These are phyloP conservation scores for Hypoxylon crocopeplum DNA, from an alignment of 495 filamentous ascomycete genomes.

Conservation along the genomic window DNA sequence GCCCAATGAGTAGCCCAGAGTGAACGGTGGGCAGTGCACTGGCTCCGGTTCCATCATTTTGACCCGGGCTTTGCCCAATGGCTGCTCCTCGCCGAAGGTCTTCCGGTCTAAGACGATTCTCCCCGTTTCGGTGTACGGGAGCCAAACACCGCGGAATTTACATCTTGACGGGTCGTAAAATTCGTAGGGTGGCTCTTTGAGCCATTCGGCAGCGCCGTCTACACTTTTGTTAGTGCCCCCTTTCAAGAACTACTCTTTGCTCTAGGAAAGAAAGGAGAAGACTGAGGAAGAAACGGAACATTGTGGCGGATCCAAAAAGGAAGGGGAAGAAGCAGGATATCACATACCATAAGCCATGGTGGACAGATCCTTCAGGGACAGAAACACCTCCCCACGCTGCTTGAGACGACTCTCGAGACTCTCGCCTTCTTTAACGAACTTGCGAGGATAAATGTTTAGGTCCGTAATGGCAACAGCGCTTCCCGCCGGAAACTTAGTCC, in stretches of 20 bases:
- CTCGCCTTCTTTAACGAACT: slow-evolving; percentile 22
- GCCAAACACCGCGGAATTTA: slow-evolving; percentile 37
- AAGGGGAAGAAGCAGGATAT: not conserved
- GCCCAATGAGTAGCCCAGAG: slow-evolving; percentile 79
- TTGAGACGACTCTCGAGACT: slow-evolving; percentile 28
- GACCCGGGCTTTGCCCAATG: slow-evolving; percentile 48
- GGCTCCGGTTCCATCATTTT: slow-evolving; percentile 49
- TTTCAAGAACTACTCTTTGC: no score
- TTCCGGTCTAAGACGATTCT: slow-evolving; percentile 38
- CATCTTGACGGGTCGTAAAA: slow-evolving; percentile 28
- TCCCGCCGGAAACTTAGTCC: slow-evolving; percentile 27
- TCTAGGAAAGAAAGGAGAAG: not conserved
- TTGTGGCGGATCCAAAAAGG: no score
- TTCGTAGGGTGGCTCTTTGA: slow-evolving; percentile 33
- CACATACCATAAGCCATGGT: slow-evolving; percentile 37
- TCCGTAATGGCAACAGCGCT: slow-evolving; percentile 34
- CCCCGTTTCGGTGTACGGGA: slow-evolving; percentile 38
- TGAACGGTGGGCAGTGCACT: slow-evolving; percentile 59
- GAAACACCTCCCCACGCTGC: slow-evolving; percentile 29
- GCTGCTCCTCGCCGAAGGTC: slow-evolving; percentile 41
- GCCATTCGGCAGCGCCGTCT: slow-evolving; percentile 38
- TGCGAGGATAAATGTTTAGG: slow-evolving; percentile 30
- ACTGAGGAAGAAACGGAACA: no score
- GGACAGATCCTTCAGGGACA: slow-evolving; percentile 26
- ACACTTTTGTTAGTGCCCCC: not conserved